A percentile compares a stretch with the other conserved stretches of the same genome.
These are phyloP conservation scores for Lizanozyma gosingica DNA, from an alignment of 1,139 yeast genomes.

Conservation along the genomic window DNA sequence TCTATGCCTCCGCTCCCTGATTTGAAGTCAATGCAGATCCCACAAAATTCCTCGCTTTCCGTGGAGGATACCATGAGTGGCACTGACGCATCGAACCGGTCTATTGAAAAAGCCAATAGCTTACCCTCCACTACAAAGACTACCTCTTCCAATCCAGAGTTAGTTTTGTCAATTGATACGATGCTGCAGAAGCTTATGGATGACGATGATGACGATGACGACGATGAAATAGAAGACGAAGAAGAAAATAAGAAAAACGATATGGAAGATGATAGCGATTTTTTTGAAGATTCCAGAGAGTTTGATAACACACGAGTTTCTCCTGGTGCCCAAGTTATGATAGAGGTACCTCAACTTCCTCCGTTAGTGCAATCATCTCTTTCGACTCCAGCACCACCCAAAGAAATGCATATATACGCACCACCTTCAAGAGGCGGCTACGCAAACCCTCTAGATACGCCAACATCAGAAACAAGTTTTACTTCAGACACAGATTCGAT, in stretches of 20 bases:
- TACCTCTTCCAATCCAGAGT: background rate
- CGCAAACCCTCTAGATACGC: slow-evolving; percentile 26
- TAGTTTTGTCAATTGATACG: background rate
- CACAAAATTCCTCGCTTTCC: slow-evolving; percentile 2
- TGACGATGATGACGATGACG: slow-evolving; percentile 6
- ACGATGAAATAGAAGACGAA: slow-evolving; percentile 2
- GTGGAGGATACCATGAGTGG: too few relatives aligned
- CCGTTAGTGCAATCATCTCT: too few relatives aligned
- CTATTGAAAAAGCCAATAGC: too few relatives aligned
- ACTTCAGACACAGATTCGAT: slow-evolving; percentile 30
- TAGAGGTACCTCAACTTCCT: too few relatives aligned
- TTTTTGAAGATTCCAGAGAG: slow-evolving; percentile 6
- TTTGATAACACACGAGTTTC: too few relatives aligned
- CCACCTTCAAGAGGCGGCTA: slow-evolving; percentile 4
- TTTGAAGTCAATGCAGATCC: background rate
- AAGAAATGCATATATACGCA: background rate
- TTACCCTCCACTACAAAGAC: too few relatives aligned
- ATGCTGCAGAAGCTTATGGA: slow-evolving; percentile 2
- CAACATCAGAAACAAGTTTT: slow-evolving; percentile 25
- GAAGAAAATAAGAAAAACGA: slow-evolving; percentile 5
- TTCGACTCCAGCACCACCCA: too few relatives aligned
- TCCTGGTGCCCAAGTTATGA: too few relatives aligned
- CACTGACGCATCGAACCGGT: too few relatives aligned
- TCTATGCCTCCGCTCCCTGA: slow-evolving; percentile 2
- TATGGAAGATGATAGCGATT: slow-evolving; percentile 3